These are phyloP conservation scores for Endotrypanum monterogeii DNA, from an alignment of 208 protist species.

Conservation along the genomic window DNA sequence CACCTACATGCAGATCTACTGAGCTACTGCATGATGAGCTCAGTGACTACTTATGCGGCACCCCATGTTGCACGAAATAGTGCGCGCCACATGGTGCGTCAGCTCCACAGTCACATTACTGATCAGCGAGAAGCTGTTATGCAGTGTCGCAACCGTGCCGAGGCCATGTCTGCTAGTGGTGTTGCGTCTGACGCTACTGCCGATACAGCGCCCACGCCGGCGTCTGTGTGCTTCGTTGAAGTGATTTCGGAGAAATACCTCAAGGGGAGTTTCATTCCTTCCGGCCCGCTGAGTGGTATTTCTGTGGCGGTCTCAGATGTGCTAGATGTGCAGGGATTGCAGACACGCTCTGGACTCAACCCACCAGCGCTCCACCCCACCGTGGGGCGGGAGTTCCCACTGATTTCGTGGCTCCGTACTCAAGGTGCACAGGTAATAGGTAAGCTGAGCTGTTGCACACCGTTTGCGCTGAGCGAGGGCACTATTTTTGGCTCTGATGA, in stretches of 20 bases:
- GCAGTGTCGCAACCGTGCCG: constrained; percentile 55
- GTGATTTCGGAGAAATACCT: constrained; percentile 60
- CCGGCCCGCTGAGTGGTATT: constrained; percentile 76
- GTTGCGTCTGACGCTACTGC: constrained; percentile 19
- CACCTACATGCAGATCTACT: not conserved
- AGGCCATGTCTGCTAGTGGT: constrained; percentile 54
- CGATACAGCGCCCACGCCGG: constrained; percentile 2
- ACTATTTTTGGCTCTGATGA: constrained; percentile 54
- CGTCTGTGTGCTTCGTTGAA: constrained; percentile 62
- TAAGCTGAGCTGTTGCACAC: constrained; percentile 73
- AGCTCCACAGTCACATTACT: constrained; percentile 49
- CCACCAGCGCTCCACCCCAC: constrained; percentile 61
- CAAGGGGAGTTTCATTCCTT: constrained; percentile 48
- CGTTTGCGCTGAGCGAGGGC: constrained; percentile 69
- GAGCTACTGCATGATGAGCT: constrained; percentile 16
- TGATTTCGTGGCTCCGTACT: constrained; percentile 82
- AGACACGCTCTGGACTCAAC: constrained; percentile 60
- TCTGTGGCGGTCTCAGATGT: constrained; percentile 76
- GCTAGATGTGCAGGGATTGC: constrained; percentile 75
- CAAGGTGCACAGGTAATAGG: constrained; percentile 80
- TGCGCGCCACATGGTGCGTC: constrained; percentile 52
- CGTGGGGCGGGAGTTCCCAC: constrained; percentile 61
- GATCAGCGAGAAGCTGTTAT: constrained; percentile 64
- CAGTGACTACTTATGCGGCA: constrained; percentile 6
- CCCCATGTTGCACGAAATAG: constrained; percentile 34